Base-by-base conservation (phyloP, 495 filamentous ascomycete species). In the Trichoderma virens region DNA sequence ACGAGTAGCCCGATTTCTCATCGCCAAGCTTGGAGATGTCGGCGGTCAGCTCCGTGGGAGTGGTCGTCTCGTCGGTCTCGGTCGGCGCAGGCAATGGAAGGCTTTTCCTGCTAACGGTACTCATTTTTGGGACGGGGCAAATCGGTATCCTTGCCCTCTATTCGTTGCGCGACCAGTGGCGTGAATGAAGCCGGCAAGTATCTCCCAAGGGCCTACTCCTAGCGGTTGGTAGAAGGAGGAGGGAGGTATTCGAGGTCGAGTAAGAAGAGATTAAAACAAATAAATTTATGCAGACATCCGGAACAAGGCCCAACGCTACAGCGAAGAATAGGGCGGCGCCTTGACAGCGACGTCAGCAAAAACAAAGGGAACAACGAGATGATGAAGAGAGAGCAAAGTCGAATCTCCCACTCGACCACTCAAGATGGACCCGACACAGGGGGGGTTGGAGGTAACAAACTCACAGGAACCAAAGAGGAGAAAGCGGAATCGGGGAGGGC, bases 11-110 rank as follows among this genome's bases (percentile, higher is more conserved):
- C 11, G 80, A 83, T 67, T 77, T 80, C 56, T 82, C 79, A 69
- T 89, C 88, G 72, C 89, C 92, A 74, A 88, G 85, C 70, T 87
- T 90, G 67, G 86, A 91, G 71, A 93, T 78, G 78, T 96, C 92
- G 76, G 85, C 88, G 64, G 80, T 83, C 62, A 82, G 72, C 73
- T 87, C 88, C 66, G 80, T 84, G 67, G 74, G 80, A 60, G 80
- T 79, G 28, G 79, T 77, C 27, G 74, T 74, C 41, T 80, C 76
- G 65, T 82, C 83, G 70, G 86, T 86, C 65, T 90, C 85, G 73
- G 90, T 92, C 66, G 89, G 89, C 70, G 87, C 88, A 70, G 90
- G 90, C 71, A 92, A 76, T 69, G 87, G 83, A 73, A 85, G 86
- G 59, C 71, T 66, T 77, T 81, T 85, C 73, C 80, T 85, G 69